A percentile compares a stretch with the other conserved stretches of the same genome.
Evolutionary conservation across 2,329 filamentous ascomycete species (phyloP).

Genomic region (Aspergillus calidoustus): DNA sequence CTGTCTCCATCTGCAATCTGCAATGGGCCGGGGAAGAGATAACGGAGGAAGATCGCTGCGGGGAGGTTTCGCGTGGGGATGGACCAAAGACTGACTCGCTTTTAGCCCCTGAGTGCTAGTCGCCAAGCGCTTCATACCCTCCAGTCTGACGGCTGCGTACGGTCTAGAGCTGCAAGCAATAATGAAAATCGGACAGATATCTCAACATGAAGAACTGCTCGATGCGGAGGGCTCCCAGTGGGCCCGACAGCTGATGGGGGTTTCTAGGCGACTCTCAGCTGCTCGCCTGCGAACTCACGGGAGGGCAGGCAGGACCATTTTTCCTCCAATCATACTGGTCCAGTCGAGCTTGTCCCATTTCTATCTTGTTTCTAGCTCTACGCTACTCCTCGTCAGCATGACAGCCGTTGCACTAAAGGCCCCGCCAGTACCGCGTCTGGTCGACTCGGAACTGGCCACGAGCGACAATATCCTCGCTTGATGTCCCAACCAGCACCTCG

Average conservation of each 20-base stretch:
- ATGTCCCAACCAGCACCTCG: slow-evolving; percentile 43
- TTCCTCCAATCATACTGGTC: slow-evolving; percentile 16
- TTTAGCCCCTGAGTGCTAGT: background rate
- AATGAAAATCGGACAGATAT: background rate
- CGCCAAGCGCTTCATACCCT: slow-evolving; percentile 1
- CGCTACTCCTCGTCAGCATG: background rate
- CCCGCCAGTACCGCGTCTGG: slow-evolving; percentile 30
- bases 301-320: background rate
- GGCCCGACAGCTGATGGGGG: background rate
- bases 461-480: slow-evolving; percentile 29
- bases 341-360: background rate
- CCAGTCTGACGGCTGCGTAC: background rate
- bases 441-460: slow-evolving; percentile 25
- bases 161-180: background rate
- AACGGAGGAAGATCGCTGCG: slow-evolving; percentile 7
- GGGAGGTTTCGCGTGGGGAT: slow-evolving; percentile 5
- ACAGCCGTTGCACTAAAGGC: slow-evolving; percentile 17
- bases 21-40: background rate
- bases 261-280: background rate
- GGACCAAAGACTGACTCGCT: background rate
- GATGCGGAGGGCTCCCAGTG: background rate
- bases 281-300: background rate
- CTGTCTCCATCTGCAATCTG: slow-evolving; percentile 23
- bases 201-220: background rate
- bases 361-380: slow-evolving; percentile 3